phyloP scores from a whole-genome alignment of 768 basidiomycete species.

The Boletus barrowsii region DNA sequence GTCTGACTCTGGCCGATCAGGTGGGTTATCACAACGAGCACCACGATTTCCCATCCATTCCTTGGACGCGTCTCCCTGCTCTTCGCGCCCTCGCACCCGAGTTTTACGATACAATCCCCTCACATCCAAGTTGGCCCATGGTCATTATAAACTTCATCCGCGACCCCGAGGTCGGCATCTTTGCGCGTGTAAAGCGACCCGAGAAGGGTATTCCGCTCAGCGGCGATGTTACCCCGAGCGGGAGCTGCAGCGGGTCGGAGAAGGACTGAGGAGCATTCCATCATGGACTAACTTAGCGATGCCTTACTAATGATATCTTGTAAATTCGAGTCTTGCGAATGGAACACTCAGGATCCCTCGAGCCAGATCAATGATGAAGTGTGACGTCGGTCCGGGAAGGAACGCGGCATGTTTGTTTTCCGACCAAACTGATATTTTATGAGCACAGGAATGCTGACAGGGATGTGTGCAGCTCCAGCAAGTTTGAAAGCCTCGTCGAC shows the following conservation, averaged over 20 bases:
- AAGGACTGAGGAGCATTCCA: conserved; percentile 13
- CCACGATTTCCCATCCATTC: conserved; percentile 95
- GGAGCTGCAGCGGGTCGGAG: conserved; percentile 4
- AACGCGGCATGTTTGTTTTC: conserved; percentile 12
- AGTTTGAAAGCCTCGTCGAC: conserved; percentile 10
- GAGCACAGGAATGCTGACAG: conserved; percentile 8
- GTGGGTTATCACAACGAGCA: conserved; percentile 99
- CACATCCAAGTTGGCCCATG: conserved; percentile 93
- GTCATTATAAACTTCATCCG: conserved; percentile 93
- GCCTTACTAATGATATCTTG: conserved; percentile 12
- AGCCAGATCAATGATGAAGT: not conserved
- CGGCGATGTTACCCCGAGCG: conserved; percentile 16
- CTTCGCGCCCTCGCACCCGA: conserved; percentile 84
- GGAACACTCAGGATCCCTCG: not conserved
- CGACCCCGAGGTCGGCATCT: conserved; percentile 84
- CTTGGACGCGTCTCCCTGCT: conserved; percentile 90
- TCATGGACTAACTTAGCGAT: conserved; percentile 4
- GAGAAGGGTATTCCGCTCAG: conserved; percentile 34
- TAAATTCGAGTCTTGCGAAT: conserved; percentile 13
- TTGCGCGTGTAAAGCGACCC: conserved; percentile 79
- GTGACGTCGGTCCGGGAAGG: conserved; percentile 1
- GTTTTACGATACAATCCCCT: conserved; percentile 84
- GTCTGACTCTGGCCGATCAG: conserved; percentile 35
- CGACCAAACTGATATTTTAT: conserved; percentile 1
- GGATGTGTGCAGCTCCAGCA: conserved; percentile 16